These are phyloP conservation scores for Styphnolobium japonicum DNA, from an alignment of 306 rosid species.

Conservation along the genomic window DNA sequence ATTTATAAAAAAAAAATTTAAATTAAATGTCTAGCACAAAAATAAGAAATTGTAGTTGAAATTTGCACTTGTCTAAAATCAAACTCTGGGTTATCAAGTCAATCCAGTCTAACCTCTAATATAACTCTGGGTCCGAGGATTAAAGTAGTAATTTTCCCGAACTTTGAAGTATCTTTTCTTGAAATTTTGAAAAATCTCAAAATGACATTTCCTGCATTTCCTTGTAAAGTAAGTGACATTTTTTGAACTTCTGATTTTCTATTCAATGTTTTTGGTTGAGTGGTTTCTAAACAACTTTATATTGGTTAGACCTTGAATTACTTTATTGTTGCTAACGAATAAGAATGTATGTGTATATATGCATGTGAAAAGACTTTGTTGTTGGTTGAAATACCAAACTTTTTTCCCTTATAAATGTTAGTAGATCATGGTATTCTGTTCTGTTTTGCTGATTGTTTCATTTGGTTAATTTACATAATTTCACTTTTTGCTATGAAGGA, in stretches of 20 bases:
- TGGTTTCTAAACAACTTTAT: neutral
- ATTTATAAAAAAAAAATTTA: no score
- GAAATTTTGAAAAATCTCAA: neutral
- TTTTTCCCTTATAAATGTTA: neutral
- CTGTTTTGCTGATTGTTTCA: neutral
- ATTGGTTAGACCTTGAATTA: no score
- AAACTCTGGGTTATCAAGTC: no score
- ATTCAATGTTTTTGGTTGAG: neutral
- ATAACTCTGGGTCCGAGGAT: no score
- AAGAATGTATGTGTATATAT: neutral
- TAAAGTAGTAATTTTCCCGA: neutral
- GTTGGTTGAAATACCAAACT: neutral
- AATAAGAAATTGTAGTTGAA: no score
- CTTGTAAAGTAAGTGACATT: neutral
- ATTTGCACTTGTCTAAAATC: no score
- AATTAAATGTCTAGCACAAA: no score
- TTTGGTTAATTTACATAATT: neutral
- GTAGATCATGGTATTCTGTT: neutral
- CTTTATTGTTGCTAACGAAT: no score
- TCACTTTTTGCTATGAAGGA: constrained; percentile 40
- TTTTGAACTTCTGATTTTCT: neutral
- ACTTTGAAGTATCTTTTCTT: no score
- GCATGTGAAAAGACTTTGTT: neutral
- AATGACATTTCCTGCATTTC: neutral
- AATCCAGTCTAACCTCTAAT: no score